Conservation (phyloP, 1,284 basidiomycete genomes). For the Peniophora sp. region DNA sequence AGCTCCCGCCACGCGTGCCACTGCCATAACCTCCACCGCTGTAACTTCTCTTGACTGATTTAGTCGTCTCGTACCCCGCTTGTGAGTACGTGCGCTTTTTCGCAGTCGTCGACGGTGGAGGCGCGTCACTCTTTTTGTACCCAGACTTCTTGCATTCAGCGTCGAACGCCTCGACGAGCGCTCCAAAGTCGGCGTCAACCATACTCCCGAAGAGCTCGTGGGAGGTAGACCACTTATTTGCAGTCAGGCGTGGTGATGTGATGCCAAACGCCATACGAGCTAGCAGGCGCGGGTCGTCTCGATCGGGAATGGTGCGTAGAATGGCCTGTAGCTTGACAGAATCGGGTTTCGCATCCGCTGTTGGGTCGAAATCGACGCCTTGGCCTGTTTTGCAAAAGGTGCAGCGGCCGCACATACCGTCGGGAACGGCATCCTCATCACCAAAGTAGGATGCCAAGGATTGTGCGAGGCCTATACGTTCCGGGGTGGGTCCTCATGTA, state of each 20-base stretch:
- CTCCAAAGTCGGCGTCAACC: conserved; percentile 29
- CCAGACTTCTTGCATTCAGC: conserved; percentile 29
- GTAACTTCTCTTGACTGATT: conserved; percentile 1
- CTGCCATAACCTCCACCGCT: neutral
- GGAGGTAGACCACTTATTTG: conserved; percentile 28
- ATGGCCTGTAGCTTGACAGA: conserved; percentile 27
- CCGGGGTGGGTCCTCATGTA: neutral
- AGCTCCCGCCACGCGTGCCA: neutral
- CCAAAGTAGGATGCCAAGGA: conserved; percentile 39
- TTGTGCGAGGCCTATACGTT: conserved; percentile 31
- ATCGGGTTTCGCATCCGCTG: conserved; percentile 21
- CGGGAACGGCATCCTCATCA: conserved; percentile 32
- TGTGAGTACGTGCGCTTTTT: conserved; percentile 21
- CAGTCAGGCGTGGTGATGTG: conserved; percentile 36
- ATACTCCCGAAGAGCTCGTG: conserved; percentile 36
- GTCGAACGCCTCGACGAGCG: conserved; percentile 29
- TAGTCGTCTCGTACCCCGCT: neutral
- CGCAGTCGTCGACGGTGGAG: conserved; percentile 7
- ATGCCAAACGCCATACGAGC: conserved; percentile 44
- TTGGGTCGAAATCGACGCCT: conserved; percentile 26
- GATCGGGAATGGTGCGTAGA: conserved; percentile 33
- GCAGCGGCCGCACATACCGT: conserved; percentile 35
- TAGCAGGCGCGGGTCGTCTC: conserved; percentile 41
- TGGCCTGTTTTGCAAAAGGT: conserved; percentile 35
- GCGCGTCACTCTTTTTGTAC: conserved; percentile 16